Evolutionary conservation across 176 grass and related monocot species (phyloP), one percentile per base, ranked within the genome.

Genomic region (Carex myosuroides): DNA sequence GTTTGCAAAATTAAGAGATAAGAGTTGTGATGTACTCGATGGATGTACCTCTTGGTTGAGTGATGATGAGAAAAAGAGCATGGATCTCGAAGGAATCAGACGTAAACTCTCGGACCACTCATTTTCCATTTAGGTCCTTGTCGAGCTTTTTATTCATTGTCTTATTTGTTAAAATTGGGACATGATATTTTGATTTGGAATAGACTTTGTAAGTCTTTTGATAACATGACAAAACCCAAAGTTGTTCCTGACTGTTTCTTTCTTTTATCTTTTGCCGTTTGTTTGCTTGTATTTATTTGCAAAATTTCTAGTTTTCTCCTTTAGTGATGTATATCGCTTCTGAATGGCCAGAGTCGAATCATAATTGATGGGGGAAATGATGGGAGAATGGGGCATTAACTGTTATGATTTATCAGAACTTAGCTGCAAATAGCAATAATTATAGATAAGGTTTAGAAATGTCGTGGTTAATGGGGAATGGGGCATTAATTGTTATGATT

Each of bases 11-110:
- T 72, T 62, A 57, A 53, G 64, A 20, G 86, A 84, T 76, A 32
- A 58, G 84, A 83, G 70, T 88, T 86, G 63, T 70, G 76, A 94
- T 72, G 70, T 89, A 84, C 59, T 95, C 59, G 87, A 95, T 70
- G 60, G 89, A 24, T 99, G 93, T 84, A 64, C 90, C 50, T 89
- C 88, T 35, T 95, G 92, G 95, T 91, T 91, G 84, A 86, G 75
- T 76, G 85, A 54, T 84, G 85, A 92, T 80, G 93, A 87, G 30
- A 91, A 85, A 84, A 85, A 89, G 57, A 87, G 86, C 73, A 69
- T 84, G 70, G 90, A 99, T 67, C 81, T 95, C 41, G 88, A 96
- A 60, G 89, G 72, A 61, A 84, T 94, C 77, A 90, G 93, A 53
- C 57, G 64, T 65, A 95, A 90, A 80, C 88, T 99, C 60, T 79